phyloP scores from a whole-genome alignment of 1,284 basidiomycete species.

The Grifola frondosa region DNA sequence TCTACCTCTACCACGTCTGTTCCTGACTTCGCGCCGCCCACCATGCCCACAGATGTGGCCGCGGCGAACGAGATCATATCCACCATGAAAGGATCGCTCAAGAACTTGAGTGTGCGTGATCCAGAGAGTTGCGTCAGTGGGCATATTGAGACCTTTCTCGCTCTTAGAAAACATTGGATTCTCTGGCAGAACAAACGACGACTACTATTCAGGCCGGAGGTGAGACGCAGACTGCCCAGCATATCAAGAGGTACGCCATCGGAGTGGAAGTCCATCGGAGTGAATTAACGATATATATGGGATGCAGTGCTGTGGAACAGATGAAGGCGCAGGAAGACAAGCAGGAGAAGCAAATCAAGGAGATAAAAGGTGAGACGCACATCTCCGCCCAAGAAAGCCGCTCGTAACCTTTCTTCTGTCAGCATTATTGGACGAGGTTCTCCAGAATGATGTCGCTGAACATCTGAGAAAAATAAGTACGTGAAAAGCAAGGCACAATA shows the following conservation, averaged over 20 bases:
- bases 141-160: conserved; percentile 3
- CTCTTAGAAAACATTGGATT: conserved; percentile 33
- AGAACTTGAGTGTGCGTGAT: conserved; percentile 23
- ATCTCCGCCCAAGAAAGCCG: not conserved
- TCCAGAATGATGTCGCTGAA: conserved; percentile 43
- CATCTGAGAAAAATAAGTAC: conserved; percentile 45
- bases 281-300: not conserved
- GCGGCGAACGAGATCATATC: conserved; percentile 25
- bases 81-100: conserved; percentile 29
- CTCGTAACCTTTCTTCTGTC: conserved; percentile 1
- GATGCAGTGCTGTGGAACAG: conserved; percentile 41
- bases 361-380: conserved; percentile 43
- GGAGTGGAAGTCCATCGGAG: not conserved
- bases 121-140: not conserved
- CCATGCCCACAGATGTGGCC: conserved; percentile 21
- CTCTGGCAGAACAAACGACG: conserved; percentile 34
- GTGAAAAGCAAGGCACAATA: conserved; percentile 7
- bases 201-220: conserved; percentile 32
- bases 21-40: conserved; percentile 4
- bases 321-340: conserved; percentile 42
- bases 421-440: conserved; percentile 47
- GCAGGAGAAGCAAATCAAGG: conserved; percentile 44
- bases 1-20: too few relatives aligned
- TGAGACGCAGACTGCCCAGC: conserved; percentile 28
- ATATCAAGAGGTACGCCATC: conserved; percentile 23